phyloP scores from a whole-genome alignment of 2,329 filamentous ascomycete species.

The Torrubiella hemipterigena region DNA sequence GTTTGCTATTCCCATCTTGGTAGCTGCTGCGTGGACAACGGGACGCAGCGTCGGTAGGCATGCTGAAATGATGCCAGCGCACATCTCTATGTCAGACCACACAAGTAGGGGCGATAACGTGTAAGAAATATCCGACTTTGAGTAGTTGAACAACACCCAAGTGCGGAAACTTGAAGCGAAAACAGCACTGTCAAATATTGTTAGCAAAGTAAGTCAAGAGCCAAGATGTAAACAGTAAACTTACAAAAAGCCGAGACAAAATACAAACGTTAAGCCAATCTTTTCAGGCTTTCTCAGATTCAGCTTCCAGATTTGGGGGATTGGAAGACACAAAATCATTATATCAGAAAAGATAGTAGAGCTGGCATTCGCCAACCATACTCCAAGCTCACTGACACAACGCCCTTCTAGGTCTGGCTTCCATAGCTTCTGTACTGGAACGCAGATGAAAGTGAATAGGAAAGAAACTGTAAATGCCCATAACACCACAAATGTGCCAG shows the following conservation, averaged over 20 bases:
- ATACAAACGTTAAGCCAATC: slow-evolving; percentile 29
- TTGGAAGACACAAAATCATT: slow-evolving; percentile 29
- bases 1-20: slow-evolving; percentile 3
- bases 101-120: slow-evolving; percentile 31
- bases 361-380: slow-evolving; percentile 36
- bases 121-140: slow-evolving; percentile 26
- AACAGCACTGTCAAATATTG: slow-evolving; percentile 22
- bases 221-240: slow-evolving; percentile 5
- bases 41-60: slow-evolving; percentile 40
- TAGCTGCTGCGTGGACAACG: slow-evolving; percentile 18
- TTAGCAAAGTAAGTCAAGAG: background rate
- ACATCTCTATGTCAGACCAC: slow-evolving; percentile 37
- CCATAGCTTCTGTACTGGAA: slow-evolving; percentile 37
- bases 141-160: slow-evolving; percentile 32
- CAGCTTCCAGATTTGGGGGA: slow-evolving; percentile 32
- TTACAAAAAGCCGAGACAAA: slow-evolving; percentile 31
- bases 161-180: slow-evolving; percentile 36
- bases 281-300: slow-evolving; percentile 28
- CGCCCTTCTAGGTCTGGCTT: slow-evolving; percentile 27
- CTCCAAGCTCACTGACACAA: slow-evolving; percentile 36
- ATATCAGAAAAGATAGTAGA: slow-evolving; percentile 35
- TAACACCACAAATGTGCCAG: slow-evolving; percentile 28
- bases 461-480: slow-evolving; percentile 37
- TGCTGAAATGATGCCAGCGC: slow-evolving; percentile 38
- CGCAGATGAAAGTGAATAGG: slow-evolving; percentile 39